A percentile compares a stretch with the other conserved stretches of the same genome.
Evolutionary conservation across 371 early-diverging fungal species (phyloP).

Genomic region (Encephalitozoon hellem): DNA sequence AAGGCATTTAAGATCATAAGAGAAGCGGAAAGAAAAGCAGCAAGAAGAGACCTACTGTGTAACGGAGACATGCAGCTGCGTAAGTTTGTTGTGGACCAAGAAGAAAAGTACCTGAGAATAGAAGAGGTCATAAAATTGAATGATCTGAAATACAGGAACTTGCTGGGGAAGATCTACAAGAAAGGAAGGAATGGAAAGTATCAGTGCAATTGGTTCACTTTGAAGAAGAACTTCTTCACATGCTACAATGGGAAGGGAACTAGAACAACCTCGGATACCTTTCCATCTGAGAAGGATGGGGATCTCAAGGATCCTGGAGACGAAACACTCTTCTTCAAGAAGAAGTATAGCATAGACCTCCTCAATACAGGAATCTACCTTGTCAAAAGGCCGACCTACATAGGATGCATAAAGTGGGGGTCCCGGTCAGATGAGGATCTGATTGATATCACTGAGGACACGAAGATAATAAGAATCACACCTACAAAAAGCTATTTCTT

Average conservation of each 20-base stretch:
- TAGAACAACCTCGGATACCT: not conserved
- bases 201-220: conserved; percentile 24
- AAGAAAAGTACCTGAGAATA: not conserved
- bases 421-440: conserved; percentile 5
- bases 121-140: conserved; percentile 15
- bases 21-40: conserved; percentile 21
- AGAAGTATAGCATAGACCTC: conserved; percentile 36
- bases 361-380: conserved; percentile 7
- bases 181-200: conserved; percentile 29
- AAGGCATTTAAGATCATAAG: not conserved
- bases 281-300: conserved; percentile 6
- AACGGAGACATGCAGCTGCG: conserved; percentile 2
- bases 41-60: not conserved
- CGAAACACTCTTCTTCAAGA: not conserved
- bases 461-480: conserved; percentile 8
- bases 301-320: conserved; percentile 23
- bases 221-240: conserved; percentile 29
- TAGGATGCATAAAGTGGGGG: not conserved
- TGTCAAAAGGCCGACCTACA: not conserved
- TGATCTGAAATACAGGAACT: conserved; percentile 9
- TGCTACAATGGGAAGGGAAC: conserved; percentile 22
- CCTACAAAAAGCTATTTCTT: not conserved
- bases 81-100: conserved; percentile 29
- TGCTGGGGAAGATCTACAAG: conserved; percentile 35
- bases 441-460: conserved; percentile 35